These are phyloP conservation scores for Cladosporium sp. DNA, from an alignment of 2,329 filamentous ascomycete species.

Conservation along the genomic window DNA sequence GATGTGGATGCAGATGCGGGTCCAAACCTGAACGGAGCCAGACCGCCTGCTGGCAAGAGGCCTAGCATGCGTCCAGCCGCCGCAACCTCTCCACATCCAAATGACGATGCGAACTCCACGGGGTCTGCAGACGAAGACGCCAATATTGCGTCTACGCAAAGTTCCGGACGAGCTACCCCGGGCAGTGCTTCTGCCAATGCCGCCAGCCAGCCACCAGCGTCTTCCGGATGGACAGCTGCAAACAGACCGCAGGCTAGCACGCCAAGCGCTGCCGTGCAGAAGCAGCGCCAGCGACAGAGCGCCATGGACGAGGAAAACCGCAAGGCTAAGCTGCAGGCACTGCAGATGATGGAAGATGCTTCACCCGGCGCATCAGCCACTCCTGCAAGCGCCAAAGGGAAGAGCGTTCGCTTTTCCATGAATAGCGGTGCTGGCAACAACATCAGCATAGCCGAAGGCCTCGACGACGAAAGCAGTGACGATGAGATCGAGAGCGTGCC, in stretches of 20 bases:
- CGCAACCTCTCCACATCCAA: constrained; percentile 33
- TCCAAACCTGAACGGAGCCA: not conserved
- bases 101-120: constrained; percentile 30
- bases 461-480: constrained; percentile 18
- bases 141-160: constrained; percentile 6
- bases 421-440: not conserved
- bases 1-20: not conserved
- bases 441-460: constrained; percentile 11
- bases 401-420: constrained; percentile 11
- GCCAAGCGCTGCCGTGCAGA: constrained; percentile 2
- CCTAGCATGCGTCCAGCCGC: constrained; percentile 34
- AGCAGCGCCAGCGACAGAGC: constrained; percentile 2
- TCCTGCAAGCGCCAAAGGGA: not conserved
- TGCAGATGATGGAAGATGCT: constrained; percentile 31
- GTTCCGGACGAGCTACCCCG: not conserved
- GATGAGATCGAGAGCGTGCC: constrained; percentile 19
- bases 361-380: constrained; percentile 9
- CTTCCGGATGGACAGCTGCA: not conserved
- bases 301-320: constrained; percentile 34
- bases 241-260: constrained; percentile 10
- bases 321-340: constrained; percentile 37
- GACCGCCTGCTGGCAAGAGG: constrained; percentile 33
- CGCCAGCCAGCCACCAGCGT: constrained; percentile 5
- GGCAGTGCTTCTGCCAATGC: constrained; percentile 3
- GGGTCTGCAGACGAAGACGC: constrained; percentile 20